phyloP scores from a whole-genome alignment of 2,329 filamentous ascomycete species.

The Ophiostoma quercus region DNA sequence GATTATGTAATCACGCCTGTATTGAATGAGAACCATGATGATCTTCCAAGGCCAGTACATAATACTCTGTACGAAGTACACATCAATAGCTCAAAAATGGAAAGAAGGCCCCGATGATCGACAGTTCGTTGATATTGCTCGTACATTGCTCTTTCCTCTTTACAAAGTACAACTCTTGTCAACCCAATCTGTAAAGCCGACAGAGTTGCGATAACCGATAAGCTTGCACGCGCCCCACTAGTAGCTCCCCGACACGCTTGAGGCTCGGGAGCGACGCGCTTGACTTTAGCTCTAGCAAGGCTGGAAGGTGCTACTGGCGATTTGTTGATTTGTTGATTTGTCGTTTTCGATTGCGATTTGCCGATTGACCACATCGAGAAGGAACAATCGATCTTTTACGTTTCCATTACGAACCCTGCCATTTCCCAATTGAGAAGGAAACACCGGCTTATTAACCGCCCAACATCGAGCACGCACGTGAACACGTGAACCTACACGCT shows the following conservation, averaged over 20 bases:
- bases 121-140: too few relatives aligned
- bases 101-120: too few relatives aligned
- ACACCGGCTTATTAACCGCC: background rate
- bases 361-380: constrained; percentile 9
- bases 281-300: constrained; percentile 7
- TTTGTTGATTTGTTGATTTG: background rate
- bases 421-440: background rate
- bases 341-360: background rate
- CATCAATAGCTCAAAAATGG: too few relatives aligned
- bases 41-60: too few relatives aligned
- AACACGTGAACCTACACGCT: background rate
- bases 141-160: too few relatives aligned
- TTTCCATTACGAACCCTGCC: background rate
- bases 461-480: background rate
- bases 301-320: constrained; percentile 6
- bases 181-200: too few relatives aligned
- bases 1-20: background rate
- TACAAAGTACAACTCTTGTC: too few relatives aligned
- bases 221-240: background rate
- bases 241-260: constrained; percentile 11
- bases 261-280: constrained; percentile 16
- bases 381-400: background rate
- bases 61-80: too few relatives aligned
- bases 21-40: too few relatives aligned
- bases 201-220: background rate